phyloP scores from a whole-genome alignment of 345 rosid species.

The Euphorbia lathyris region DNA sequence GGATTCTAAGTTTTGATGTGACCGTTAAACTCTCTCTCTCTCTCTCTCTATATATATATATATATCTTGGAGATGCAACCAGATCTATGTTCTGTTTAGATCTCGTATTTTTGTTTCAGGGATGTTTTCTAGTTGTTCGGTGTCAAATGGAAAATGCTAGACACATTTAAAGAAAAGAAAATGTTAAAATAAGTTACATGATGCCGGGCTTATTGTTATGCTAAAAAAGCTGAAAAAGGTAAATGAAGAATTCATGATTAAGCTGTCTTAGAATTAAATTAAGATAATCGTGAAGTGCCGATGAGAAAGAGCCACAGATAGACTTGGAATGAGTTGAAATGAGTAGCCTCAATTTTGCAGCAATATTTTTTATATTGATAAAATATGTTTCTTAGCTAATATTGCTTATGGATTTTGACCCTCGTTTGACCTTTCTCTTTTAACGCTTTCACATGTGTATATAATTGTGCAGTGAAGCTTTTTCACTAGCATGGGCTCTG shows the following conservation, averaged over 20 bases:
- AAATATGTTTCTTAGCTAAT: not conserved
- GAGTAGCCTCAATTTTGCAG: constrained; percentile 6
- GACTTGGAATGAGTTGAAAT: constrained; percentile 1
- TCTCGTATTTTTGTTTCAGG: not conserved
- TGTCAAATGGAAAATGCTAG: not conserved
- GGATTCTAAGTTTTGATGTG: not conserved
- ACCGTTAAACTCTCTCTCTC: not conserved
- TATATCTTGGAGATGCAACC: not conserved
- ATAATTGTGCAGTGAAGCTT: not conserved
- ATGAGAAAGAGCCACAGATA: not conserved
- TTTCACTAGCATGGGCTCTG: not conserved
- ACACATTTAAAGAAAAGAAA: not conserved
- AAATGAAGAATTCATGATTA: not conserved
- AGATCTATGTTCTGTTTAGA: not conserved
- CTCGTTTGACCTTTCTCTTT: not conserved
- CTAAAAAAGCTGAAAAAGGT: not conserved
- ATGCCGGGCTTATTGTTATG: not conserved
- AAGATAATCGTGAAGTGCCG: not conserved
- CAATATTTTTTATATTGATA: not conserved
- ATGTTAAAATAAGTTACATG: not conserved
- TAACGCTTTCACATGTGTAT: not conserved
- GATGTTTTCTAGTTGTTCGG: not conserved
- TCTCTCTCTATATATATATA: too few relatives aligned
- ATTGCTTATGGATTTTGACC: not conserved
- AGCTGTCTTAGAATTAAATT: not conserved